phyloP scores from a whole-genome alignment of 352 stramenopile genomes.

The Pythium coloratum region DNA sequence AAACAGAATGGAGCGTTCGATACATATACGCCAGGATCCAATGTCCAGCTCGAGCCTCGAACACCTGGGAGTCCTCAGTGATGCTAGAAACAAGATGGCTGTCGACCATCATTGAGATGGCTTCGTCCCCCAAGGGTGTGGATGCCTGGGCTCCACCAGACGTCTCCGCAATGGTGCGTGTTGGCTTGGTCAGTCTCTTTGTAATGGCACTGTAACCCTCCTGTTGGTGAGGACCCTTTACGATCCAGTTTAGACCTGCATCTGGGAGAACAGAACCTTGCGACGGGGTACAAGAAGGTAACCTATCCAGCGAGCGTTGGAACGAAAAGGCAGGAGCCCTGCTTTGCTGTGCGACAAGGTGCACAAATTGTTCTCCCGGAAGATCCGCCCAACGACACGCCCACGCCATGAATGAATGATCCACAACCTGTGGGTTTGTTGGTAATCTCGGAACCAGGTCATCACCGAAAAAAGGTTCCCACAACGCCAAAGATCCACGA shows the following conservation, averaged over 20 bases:
- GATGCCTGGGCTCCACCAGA: background rate
- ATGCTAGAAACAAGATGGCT: background rate
- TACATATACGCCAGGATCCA: too few species aligned
- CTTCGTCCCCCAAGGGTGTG: constrained; percentile 1
- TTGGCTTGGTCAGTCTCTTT: background rate
- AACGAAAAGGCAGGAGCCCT: background rate
- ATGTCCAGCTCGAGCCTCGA: too few species aligned
- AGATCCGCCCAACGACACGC: background rate
- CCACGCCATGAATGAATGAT: background rate
- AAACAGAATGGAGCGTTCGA: too few species aligned
- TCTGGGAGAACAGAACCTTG: constrained; percentile 1
- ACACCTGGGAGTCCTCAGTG: background rate
- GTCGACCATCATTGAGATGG: background rate
- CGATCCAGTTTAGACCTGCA: background rate
- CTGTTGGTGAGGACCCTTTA: too few species aligned
- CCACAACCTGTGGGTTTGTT: background rate
- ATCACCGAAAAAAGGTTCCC: background rate
- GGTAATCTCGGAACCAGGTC: background rate
- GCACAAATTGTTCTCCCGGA: background rate
- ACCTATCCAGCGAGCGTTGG: background rate
- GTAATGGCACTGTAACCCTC: too few species aligned
- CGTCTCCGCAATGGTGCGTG: background rate
- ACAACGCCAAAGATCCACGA: background rate
- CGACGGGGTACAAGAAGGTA: background rate
- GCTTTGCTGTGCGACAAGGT: background rate